These are phyloP conservation scores for Bisporella sp. DNA, from an alignment of 2,329 filamentous ascomycete species.

Conservation along the genomic window DNA sequence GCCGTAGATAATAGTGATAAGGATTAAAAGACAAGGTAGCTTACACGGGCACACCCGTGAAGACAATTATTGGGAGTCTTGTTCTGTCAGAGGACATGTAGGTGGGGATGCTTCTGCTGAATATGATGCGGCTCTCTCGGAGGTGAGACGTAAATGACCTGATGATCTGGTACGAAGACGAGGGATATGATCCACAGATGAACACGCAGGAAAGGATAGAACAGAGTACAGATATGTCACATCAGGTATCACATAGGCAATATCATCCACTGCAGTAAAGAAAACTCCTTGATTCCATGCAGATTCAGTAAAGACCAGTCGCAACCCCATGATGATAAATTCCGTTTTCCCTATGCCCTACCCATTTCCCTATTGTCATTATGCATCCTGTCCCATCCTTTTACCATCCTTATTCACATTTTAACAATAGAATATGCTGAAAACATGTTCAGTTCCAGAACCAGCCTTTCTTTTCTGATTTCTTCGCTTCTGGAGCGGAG, in stretches of 20 bases:
- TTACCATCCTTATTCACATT: too few species aligned
- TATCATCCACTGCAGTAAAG: not conserved
- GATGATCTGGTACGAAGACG: too few species aligned
- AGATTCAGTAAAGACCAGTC: not conserved
- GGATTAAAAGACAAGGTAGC: too few species aligned
- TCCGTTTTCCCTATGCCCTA: not conserved
- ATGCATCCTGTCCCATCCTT: not conserved
- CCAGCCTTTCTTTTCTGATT: slow-evolving; percentile 14
- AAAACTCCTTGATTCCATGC: not conserved
- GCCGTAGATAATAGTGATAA: too few species aligned
- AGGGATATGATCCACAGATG: too few species aligned
- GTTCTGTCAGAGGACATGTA: too few species aligned
- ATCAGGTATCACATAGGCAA: not conserved
- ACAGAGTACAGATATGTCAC: not conserved
- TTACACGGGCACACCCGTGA: too few species aligned
- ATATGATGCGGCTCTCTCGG: too few species aligned
- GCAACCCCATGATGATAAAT: not conserved
- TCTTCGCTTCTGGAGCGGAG: slow-evolving; percentile 1
- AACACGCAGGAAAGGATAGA: too few species aligned
- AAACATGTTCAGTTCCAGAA: slow-evolving; percentile 21
- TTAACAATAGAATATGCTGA: not conserved
- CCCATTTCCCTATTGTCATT: not conserved
- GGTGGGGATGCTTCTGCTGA: too few species aligned
- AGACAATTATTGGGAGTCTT: too few species aligned
- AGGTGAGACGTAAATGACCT: too few species aligned